Evolutionary conservation across 805 yeast genomes (phyloP).

Genomic region (Priceomyces haplophilus): DNA sequence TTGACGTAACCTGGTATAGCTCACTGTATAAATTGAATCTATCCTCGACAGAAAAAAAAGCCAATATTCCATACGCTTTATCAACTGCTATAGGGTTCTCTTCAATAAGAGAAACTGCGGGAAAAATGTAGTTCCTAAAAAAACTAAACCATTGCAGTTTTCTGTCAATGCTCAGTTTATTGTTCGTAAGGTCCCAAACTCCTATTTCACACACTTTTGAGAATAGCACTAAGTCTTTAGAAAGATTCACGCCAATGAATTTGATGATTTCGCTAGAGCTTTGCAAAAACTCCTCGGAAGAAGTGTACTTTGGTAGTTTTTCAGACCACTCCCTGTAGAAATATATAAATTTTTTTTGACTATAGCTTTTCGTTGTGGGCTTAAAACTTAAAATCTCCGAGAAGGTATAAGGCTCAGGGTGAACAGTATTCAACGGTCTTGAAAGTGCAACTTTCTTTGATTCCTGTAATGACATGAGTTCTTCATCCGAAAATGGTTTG

Average conservation of each 20-base stretch:
- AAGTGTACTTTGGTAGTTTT: constrained; percentile 34
- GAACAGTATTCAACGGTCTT: constrained; percentile 25
- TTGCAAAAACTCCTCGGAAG: constrained; percentile 44
- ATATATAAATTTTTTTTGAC: constrained; percentile 27
- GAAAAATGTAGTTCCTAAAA: constrained; percentile 64
- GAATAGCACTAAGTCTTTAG: constrained; percentile 47
- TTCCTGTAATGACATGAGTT: constrained; percentile 20
- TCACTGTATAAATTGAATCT: constrained; percentile 83
- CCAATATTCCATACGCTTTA: constrained; percentile 56
- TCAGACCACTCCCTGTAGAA: constrained; percentile 52
- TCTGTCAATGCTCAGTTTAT: constrained; percentile 13
- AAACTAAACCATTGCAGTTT: constrained; percentile 51
- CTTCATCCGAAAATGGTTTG: constrained; percentile 17
- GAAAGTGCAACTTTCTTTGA: constrained; percentile 21
- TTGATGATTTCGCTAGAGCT: constrained; percentile 48
- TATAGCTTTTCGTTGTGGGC: constrained; percentile 22
- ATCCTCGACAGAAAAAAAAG: constrained; percentile 53
- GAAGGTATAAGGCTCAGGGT: constrained; percentile 21
- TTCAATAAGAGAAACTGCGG: constrained; percentile 52
- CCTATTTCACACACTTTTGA: constrained; percentile 64
- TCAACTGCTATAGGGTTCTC: constrained; percentile 59
- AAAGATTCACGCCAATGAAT: constrained; percentile 55
- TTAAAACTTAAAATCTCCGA: constrained; percentile 27
- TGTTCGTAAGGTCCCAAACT: constrained; percentile 27
- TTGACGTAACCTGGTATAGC: constrained; percentile 54